These are phyloP conservation scores for Talaromyces trachyspermus DNA, from an alignment of 495 filamentous ascomycete species.

Conservation along the genomic window DNA sequence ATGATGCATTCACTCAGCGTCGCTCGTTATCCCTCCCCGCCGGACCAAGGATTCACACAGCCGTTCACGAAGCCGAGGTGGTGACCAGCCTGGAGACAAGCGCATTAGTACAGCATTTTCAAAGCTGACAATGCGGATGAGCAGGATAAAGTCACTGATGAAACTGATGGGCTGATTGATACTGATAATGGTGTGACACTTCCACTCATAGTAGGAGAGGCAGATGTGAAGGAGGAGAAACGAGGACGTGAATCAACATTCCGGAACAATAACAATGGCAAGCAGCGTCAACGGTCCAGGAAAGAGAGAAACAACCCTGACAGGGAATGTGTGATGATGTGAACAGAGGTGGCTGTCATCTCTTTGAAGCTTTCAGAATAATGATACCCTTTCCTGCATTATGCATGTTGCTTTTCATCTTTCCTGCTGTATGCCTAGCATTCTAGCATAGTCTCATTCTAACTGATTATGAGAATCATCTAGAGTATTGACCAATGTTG, in stretches of 20 bases:
- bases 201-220: conserved; percentile 18
- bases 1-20: conserved; percentile 8
- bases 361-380: not conserved
- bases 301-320: conserved; percentile 48
- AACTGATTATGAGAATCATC: too few species aligned
- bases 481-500: too few species aligned
- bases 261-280: conserved; percentile 24
- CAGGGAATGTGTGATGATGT: conserved; percentile 63
- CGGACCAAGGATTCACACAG: conserved; percentile 48
- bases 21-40: conserved; percentile 41
- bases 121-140: conserved; percentile 50
- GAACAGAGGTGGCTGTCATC: conserved; percentile 9
- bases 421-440: too few species aligned
- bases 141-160: conserved; percentile 33
- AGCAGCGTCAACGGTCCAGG: conserved; percentile 33
- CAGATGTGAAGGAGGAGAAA: conserved; percentile 25
- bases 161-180: conserved; percentile 20
- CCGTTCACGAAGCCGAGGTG: conserved; percentile 55
- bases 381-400: conserved; percentile 3
- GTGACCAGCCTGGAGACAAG: conserved; percentile 60
- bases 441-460: too few species aligned
- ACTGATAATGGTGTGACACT: conserved; percentile 22
- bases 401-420: too few species aligned
- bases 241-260: conserved; percentile 19
- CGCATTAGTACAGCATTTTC: conserved; percentile 60